These are phyloP conservation scores for Protostelium mycophagum DNA, from an alignment of 78 protist genomes.

Conservation along the genomic window DNA sequence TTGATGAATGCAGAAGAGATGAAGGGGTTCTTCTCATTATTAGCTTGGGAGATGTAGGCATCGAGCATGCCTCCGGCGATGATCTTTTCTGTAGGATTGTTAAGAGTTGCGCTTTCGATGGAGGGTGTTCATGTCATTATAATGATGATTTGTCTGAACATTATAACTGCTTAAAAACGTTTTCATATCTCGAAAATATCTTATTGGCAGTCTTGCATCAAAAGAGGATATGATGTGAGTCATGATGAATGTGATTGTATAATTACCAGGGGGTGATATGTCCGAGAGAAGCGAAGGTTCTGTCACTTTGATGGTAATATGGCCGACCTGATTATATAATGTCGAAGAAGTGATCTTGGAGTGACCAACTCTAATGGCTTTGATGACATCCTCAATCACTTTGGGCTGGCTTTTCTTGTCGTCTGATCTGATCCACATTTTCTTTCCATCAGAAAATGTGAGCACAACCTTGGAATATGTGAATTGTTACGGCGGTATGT, in stretches of 20 bases:
- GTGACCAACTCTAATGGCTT: background rate
- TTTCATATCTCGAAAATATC: no score
- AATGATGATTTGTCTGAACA: no score
- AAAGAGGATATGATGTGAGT: no score
- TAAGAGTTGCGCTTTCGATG: background rate
- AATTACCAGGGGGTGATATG: background rate
- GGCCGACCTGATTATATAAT: background rate
- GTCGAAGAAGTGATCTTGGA: background rate
- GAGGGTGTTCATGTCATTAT: background rate
- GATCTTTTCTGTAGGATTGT: background rate
- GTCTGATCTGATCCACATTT: background rate
- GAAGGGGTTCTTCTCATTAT: background rate
- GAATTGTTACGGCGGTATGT: background rate
- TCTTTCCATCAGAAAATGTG: background rate
- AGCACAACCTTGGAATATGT: background rate
- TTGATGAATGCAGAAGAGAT: background rate
- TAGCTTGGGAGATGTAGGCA: background rate
- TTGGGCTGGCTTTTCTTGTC: background rate
- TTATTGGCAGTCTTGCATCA: no score
- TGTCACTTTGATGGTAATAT: background rate
- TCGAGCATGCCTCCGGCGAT: background rate
- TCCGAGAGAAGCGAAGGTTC: background rate
- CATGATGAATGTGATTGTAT: no score
- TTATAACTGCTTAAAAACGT: no score
- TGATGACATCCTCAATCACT: background rate